Base-by-base conservation (phyloP, 2,329 filamentous ascomycete species). In the Annulohypoxylon truncatum region DNA sequence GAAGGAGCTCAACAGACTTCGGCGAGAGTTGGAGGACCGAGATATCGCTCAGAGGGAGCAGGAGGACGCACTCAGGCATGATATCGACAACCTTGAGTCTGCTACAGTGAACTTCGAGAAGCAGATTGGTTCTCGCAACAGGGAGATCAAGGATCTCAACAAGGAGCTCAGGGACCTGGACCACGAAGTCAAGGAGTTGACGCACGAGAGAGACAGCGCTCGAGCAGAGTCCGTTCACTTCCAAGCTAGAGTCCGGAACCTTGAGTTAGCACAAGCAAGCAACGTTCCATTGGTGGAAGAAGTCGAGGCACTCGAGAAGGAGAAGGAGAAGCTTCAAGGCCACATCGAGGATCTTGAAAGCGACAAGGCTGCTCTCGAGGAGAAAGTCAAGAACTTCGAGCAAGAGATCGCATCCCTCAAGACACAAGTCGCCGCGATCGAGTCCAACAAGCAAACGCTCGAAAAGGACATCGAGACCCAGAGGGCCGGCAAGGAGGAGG, bases 351-450 rank as follows among this genome's bases (percentile, higher is more conserved):
- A 65, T 3, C 62, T 73, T 22, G 71, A 72, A 46, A 61, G 65
- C 24, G 73, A 77, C 42, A 78, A 74, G 48, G 50, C 67, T 33
- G 62, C 68, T 3, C 71, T 77, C 10, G 61, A 75, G 47, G 58
- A 68, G 7, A 74, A 71, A 52, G 70, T 79, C 35, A 69, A 71
- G 15, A 67, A 63, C 22, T 69, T 79, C 31, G 76, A 77, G 66
- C 62, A 67, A n/a, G 70, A 73, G 57, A 68, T 78, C 20, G 58
- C 70, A 24, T 65, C 65, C 31, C 68, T 78, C 13, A 72, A 73
- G 51, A 60, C 69, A 40, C 70, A 75, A 44, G 73, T 76, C n/a
- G 55, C 65, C 20, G 68, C 70, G 7, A 55, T 74, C 2, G 70
- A 75, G 28, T 50, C 64, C n/a, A 48, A 63, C 29, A 73, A 57